Percentiles rank a stretch among this genome's conserved stretches.
phyloP scores from a whole-genome alignment of 2,329 filamentous ascomycete genomes.

The Cladophialophora chaetospira region DNA sequence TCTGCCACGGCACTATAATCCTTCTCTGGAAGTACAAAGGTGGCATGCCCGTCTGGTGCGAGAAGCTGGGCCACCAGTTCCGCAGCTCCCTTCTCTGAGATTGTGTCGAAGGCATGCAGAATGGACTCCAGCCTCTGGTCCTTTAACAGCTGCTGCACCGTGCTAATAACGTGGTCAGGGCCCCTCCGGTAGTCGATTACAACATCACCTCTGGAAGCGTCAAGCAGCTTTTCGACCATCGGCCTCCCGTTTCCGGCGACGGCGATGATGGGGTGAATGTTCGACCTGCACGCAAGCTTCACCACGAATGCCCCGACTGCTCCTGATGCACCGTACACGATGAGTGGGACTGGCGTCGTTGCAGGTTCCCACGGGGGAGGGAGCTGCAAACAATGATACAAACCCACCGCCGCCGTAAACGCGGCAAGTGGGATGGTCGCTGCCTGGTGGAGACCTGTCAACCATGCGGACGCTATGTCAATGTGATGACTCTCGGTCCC shows the following conservation, averaged over 20 bases:
- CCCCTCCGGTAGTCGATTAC: constrained; percentile 65
- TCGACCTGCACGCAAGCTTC: constrained; percentile 57
- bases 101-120: constrained; percentile 57
- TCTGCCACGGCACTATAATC: constrained; percentile 4
- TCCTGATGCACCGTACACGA: constrained; percentile 59
- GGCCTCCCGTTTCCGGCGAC: constrained; percentile 51
- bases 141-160: constrained; percentile 46
- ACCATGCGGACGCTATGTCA: no score
- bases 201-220: constrained; percentile 55
- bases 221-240: constrained; percentile 44
- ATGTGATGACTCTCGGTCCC: no score
- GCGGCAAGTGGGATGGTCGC: constrained; percentile 19
- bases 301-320: constrained; percentile 61
- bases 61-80: constrained; percentile 49
- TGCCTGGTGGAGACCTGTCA: constrained; percentile 5
- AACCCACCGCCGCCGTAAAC: constrained; percentile 14
- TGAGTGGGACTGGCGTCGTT: constrained; percentile 35
- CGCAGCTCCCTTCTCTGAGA: constrained; percentile 55
- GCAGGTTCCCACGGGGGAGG: constrained; percentile 13
- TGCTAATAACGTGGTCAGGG: constrained; percentile 51
- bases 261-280: constrained; percentile 64
- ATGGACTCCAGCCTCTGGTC: constrained; percentile 51
- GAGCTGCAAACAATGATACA: constrained; percentile 13
- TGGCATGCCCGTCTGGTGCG: constrained; percentile 37
- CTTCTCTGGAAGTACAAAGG: constrained; percentile 8